Base-by-base conservation (phyloP, 306 rosid species). In the Begonia peltatifolia region DNA sequence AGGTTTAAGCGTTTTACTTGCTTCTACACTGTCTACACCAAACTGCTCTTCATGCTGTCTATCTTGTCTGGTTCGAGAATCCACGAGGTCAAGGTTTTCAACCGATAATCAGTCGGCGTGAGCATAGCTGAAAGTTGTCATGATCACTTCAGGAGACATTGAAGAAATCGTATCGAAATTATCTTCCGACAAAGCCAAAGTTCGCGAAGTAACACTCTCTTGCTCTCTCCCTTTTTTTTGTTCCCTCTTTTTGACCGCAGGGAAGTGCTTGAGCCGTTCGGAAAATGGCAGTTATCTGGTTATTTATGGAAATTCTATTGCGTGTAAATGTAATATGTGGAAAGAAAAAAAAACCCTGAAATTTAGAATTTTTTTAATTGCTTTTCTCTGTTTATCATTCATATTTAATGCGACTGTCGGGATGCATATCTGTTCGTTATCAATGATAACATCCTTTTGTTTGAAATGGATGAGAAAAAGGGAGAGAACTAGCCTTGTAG, bases 161-260 rank as follows among this genome's bases (percentile, higher is more conserved):
- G 84, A 66, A 52, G 97, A 89, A 63, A 82, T 89, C 22, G 68
- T 76, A 17, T 74, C 79, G 11, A 82, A 82, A 71, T 87, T 82
- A 49, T 82, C 97, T 9, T 89, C 94, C 23, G 87, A 80, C 54
- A 89, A 85, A 78, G 80, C 73, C 54, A 89, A 78, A 79, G 54
- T 82, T 60, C 95, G 97, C 62, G 97, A 89, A 48, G 95, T 82
- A 83, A 17, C 20, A 64, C 52, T 54, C 42, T 42, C 60, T 12
- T 18, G 47, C 65, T 50, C 65, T 25, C n/a, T 7, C 4, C 23
- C 14, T 46, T 10, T 38, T 63, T 48, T 44, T 38, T 35, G 14
- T 53, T 30, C 53, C 17, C 23, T 54, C 56, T 10, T 25, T 47
- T 64, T 59, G 56, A 46, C 56, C 23, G 25, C 42, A 16, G 57